Evolutionary conservation across 2,329 filamentous ascomycete genomes (phyloP), one percentile per base, ranked within the genome.

Genomic region (Nemania diffusa): DNA sequence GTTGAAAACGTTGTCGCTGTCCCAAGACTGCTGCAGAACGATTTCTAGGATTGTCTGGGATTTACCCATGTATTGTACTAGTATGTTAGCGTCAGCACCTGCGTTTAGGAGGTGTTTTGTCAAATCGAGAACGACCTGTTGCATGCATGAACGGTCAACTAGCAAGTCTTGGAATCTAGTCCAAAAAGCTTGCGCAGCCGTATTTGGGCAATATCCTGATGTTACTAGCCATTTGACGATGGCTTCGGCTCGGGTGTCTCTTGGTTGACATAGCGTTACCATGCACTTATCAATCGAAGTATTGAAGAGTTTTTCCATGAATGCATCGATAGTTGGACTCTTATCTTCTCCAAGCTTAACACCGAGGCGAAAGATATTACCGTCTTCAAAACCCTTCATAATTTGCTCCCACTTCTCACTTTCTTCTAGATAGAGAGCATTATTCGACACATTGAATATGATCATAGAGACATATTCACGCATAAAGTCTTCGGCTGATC

Each of bases 381-480:
- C 44, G n/a, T 34, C 40, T 48, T 64, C 20, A 48, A 64, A 48
- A n/a, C 48, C 15, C 2, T 32, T 32, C 13, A 59, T 37, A 20
- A 37, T 55, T 40, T 32, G 5, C 29, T 55, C 24, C 56, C 62
- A 64, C 22, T 26, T 13, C 48, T 37, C 3, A 22, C 55, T 15
- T 20, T 40, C 0, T 5, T 22, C 5, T 15, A 59, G 26, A 13
- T 59, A 5, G 37, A 46, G 17, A 13, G 4, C 3, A 29, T 64
- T 55, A 42, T 65, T 62, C 15, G 63, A 65, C 4, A 65, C 15
- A 22, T 27, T 52, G 22, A 57, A 62, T 32, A 62, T 57, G 44
- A 57, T 17, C 15, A 61, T 60, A 6, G 44, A 61, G 20, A 65
- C 6, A 32, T 29, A 51, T 22, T 60, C 48, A 29, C 15, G 24